phyloP scores from a whole-genome alignment of 495 filamentous ascomycete genomes.

The Penicillium longicatenatum region DNA sequence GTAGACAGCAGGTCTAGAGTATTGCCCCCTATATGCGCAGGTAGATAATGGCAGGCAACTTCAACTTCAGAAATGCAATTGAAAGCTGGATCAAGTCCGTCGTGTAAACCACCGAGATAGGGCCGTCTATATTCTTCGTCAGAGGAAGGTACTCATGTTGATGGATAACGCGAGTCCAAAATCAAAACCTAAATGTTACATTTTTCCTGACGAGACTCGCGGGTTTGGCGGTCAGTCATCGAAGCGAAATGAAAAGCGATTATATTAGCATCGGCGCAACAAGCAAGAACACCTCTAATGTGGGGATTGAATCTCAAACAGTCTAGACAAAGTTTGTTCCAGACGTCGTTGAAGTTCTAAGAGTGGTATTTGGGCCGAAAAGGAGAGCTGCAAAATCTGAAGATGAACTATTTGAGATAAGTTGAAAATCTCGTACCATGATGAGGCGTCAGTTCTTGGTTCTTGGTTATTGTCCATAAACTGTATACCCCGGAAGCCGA shows the following conservation, averaged over 20 bases:
- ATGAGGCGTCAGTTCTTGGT: not conserved
- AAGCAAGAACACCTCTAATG: not conserved
- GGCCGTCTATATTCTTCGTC: not conserved
- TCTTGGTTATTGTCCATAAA: not conserved
- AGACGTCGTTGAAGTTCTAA: not conserved
- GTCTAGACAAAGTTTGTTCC: not conserved
- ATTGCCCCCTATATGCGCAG: too few species aligned
- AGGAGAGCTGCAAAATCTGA: not conserved
- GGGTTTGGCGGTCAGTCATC: not conserved
- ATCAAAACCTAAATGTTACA: not conserved
- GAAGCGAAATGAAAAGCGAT: not conserved
- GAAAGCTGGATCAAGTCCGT: not conserved
- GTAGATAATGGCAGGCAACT: not conserved
- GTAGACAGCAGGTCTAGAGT: not conserved
- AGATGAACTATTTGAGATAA: not conserved
- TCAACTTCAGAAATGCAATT: not conserved
- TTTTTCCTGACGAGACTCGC: not conserved
- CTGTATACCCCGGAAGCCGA: not conserved
- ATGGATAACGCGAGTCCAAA: not conserved
- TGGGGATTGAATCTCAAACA: not conserved
- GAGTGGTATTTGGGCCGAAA: not conserved
- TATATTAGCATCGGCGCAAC: not conserved
- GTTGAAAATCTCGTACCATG: not conserved
- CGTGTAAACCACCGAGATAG: not conserved
- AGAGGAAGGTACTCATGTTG: not conserved